Conservation (phyloP, 108 stramenopile genomes). For the Stephanodiscus minutulus region DNA sequence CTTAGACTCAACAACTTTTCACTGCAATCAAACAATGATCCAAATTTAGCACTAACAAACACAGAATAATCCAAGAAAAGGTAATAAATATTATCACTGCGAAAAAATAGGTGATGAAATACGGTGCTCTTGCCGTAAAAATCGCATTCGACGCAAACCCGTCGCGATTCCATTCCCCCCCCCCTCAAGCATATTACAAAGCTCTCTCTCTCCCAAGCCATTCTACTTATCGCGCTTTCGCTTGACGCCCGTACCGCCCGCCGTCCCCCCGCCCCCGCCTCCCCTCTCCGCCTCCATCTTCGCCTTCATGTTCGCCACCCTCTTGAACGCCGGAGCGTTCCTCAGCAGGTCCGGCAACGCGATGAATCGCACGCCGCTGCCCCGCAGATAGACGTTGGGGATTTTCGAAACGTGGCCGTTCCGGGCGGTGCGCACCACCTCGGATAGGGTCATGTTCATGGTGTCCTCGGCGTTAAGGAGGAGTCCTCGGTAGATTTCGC, state of each 20-base stretch:
- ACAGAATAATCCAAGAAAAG: too few relatives aligned
- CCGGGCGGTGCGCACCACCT: conserved; percentile 79
- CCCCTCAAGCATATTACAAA: neutral
- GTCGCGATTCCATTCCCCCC: neutral
- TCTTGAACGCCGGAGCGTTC: conserved; percentile 95
- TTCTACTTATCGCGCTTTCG: conserved; percentile 25
- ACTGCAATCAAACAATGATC: too few relatives aligned
- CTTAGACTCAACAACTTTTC: too few relatives aligned
- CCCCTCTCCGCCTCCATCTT: conserved; percentile 76
- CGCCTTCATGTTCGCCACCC: conserved; percentile 89
- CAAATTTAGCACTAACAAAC: too few relatives aligned
- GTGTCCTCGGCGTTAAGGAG: conserved; percentile 95
- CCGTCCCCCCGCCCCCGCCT: conserved; percentile 28
- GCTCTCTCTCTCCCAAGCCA: neutral
- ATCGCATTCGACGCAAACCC: too few relatives aligned
- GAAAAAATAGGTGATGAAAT: too few relatives aligned
- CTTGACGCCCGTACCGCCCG: conserved; percentile 30
- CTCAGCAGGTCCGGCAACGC: conserved; percentile 94
- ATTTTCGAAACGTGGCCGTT: conserved; percentile 83
- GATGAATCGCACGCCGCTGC: conserved; percentile 93
- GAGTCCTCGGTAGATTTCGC: conserved; percentile 96
- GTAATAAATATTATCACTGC: too few relatives aligned
- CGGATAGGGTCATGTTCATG: conserved; percentile 92
- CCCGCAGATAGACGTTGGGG: conserved; percentile 88
- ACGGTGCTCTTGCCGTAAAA: conserved; percentile 4